A percentile compares a stretch with the other conserved stretches of the same genome.
Evolutionary conservation across 352 stramenopile genomes (phyloP).

Genomic region (Phytophthora litchii): DNA sequence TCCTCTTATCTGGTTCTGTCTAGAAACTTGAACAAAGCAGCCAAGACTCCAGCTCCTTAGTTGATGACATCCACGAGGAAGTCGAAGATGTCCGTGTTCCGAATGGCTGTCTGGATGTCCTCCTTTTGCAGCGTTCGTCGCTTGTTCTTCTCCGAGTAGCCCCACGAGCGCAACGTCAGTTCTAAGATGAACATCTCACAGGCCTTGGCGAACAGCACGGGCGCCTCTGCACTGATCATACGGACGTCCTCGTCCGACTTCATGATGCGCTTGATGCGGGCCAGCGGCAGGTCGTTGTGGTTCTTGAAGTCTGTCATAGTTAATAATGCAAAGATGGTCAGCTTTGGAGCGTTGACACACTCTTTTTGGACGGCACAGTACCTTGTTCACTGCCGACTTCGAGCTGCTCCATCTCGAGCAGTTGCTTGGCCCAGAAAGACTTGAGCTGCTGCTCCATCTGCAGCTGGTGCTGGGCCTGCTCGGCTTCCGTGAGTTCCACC

Average conservation of each 20-base stretch:
- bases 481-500: conserved; percentile 85
- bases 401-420: conserved; percentile 92
- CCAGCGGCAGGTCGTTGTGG: conserved; percentile 98
- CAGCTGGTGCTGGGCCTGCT: conserved; percentile 85
- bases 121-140: conserved; percentile 97
- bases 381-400: conserved; percentile 94
- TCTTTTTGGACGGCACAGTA: conserved; percentile 22
- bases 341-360: background rate
- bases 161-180: conserved; percentile 95
- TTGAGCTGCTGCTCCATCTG: conserved; percentile 91
- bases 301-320: conserved; percentile 96
- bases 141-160: conserved; percentile 90
- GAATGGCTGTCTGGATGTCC: conserved; percentile 97
- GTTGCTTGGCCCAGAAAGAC: conserved; percentile 94
- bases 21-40: conserved; percentile 5
- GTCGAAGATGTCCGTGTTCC: conserved; percentile 99
- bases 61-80: conserved; percentile 97
- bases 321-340: conserved; percentile 6
- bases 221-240: conserved; percentile 99
- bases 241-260: conserved; percentile 98
- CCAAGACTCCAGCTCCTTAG: conserved; percentile 40
- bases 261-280: conserved; percentile 99
- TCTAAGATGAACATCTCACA: conserved; percentile 99
- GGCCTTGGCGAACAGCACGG: conserved; percentile 99
- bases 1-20: conserved; percentile 10